Conservation (phyloP, 495 filamentous ascomycete species). For the Staphylotrichum longicolle region DNA sequence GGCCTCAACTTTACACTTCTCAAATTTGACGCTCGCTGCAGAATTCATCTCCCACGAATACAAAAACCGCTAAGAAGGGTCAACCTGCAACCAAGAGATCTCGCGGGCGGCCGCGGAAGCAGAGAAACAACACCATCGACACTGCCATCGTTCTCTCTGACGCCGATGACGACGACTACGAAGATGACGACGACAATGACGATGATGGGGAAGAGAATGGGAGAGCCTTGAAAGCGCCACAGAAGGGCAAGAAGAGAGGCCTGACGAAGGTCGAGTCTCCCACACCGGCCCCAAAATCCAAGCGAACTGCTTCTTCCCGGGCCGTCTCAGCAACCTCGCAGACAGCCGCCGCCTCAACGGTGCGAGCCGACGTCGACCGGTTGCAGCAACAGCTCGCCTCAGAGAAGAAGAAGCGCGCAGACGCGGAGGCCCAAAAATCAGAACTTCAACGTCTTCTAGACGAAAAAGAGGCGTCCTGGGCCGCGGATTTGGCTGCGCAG, state of each 20-base stretch:
- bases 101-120: conserved; percentile 9
- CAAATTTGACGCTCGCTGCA: neutral
- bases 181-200: neutral
- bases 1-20: neutral
- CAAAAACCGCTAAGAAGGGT: neutral
- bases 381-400: neutral
- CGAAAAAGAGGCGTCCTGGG: neutral
- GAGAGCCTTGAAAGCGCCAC: neutral
- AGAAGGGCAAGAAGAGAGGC: neutral
- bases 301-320: neutral
- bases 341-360: neutral
- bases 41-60: neutral
- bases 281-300: neutral
- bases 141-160: conserved; percentile 17
- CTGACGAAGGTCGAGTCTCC: neutral
- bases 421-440: neutral
- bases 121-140: conserved; percentile 15
- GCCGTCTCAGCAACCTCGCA: neutral
- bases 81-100: neutral
- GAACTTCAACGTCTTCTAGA: neutral
- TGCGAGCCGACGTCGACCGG: neutral
- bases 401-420: neutral
- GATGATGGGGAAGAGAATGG: too few species aligned
- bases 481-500: neutral
- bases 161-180: neutral